Evolutionary conservation across 2,329 filamentous ascomycete species (phyloP).

Genomic region (Ophiocordyceps australis): DNA sequence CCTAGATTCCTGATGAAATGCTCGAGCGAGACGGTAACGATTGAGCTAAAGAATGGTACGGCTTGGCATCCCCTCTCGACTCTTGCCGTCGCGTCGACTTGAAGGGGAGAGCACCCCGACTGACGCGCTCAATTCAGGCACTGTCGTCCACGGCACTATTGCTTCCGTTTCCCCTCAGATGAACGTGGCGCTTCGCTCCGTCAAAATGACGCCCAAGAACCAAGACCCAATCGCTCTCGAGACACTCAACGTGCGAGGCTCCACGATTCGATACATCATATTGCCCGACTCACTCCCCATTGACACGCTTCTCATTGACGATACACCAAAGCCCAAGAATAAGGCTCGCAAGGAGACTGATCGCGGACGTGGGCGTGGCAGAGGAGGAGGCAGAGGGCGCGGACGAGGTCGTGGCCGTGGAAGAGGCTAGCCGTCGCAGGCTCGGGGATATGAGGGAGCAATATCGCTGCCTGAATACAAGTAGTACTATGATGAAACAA

Average conservation of each 20-base stretch:
- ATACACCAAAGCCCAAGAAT: constrained; percentile 97
- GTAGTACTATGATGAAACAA: no score
- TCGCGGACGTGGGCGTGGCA: constrained; percentile 33
- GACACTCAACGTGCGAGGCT: constrained; percentile 91
- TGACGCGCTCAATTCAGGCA: no score
- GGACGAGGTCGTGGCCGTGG: constrained; percentile 23
- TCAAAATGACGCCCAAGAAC: constrained; percentile 88
- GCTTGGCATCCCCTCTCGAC: no score
- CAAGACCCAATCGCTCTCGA: constrained; percentile 80
- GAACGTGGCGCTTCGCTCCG: constrained; percentile 90
- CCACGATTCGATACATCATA: constrained; percentile 91
- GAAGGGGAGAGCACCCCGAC: no score
- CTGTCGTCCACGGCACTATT: constrained; percentile 92
- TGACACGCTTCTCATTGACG: constrained; percentile 89
- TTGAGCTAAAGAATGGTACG: constrained; percentile 93
- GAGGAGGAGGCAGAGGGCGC: constrained; percentile 32
- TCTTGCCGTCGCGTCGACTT: no score
- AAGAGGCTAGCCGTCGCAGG: constrained; percentile 5
- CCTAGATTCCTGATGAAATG: constrained; percentile 97
- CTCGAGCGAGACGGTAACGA: constrained; percentile 93
- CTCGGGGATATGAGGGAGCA: background rate
- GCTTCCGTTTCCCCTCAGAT: constrained; percentile 94
- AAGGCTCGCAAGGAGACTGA: constrained; percentile 89
- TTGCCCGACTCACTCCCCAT: constrained; percentile 88
- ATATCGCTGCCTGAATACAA: background rate